Evolutionary conservation across 2,329 filamentous ascomycete species (phyloP).

Genomic region (Zymoseptoria brevis): DNA sequence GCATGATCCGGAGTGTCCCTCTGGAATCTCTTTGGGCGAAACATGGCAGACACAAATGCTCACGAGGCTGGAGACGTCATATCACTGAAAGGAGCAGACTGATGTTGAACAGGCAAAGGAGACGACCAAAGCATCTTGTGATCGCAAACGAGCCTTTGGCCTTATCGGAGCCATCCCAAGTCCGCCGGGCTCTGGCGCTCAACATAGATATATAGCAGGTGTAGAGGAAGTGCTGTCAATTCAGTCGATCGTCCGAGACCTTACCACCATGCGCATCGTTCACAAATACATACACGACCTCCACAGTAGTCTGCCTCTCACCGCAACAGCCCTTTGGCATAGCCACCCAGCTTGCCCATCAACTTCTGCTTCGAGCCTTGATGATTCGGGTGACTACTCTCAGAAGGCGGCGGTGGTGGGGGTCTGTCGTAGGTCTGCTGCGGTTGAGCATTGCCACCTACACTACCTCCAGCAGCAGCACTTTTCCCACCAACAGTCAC

Average conservation of each 20-base stretch:
- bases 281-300: neutral
- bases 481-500: conserved; percentile 17
- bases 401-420: conserved; percentile 12
- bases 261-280: neutral
- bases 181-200: neutral
- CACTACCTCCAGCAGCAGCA: conserved; percentile 4
- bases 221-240: too few species aligned
- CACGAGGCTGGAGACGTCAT: neutral
- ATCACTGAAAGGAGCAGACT: too few species aligned
- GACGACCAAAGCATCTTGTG: neutral
- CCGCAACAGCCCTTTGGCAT: conserved; percentile 3
- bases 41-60: neutral
- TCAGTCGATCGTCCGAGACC: too few species aligned
- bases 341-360: conserved; percentile 2
- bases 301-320: neutral
- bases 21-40: neutral
- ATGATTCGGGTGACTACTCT: conserved; percentile 1
- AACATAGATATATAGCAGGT: too few species aligned
- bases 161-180: neutral
- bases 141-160: neutral
- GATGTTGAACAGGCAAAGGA: neutral
- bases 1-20: neutral
- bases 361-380: neutral
- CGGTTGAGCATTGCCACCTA: conserved; percentile 2
- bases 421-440: conserved; percentile 8